Base-by-base conservation (phyloP, 768 basidiomycete species). In the Hemileccinum impolitum region DNA sequence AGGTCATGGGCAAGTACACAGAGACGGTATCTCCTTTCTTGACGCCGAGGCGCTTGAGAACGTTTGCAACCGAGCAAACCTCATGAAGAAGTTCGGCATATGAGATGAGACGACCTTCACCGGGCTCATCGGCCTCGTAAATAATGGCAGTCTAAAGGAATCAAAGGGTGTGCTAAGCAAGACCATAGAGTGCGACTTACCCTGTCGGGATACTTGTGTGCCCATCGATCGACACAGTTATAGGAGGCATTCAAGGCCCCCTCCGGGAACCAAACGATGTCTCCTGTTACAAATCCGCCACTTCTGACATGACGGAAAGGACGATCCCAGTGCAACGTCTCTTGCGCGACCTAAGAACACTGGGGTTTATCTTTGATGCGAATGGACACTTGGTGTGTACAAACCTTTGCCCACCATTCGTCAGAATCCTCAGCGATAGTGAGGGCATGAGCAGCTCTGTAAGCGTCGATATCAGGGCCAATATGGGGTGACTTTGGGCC, bases 151-250 rank as follows among this genome's bases (percentile, higher is more conserved):
- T 84, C 89, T 93, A 56, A 11, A 18, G 17, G 17, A 23, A 46
- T 41, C 5, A 32, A 17, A 3, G 14, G 43, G 32, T n/a, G 40
- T 43, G 25, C 30, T 3, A 37, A 4, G 12, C 10, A 19, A 40
- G 19, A 37, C 10, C 28, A 37, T n/a, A 44, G n/a, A 21, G 43
- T 8, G n/a, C 9, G 5, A 43, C 62, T 40, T 49, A 83, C 87
- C 72, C 82, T 85, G 67, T 96, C 72, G 0, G 95, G 96, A 61
- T 94, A 73, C 64, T 84, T 81, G 74, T 87, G 94, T 14, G 91
- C 95, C 86, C 92, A 94, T 48, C 95, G 82, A 68, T 99, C 96
- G 43, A 99, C 91, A 61, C 93, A 95, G 71, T 99, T 99, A 78
- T 98, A 98, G 9, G 92, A 84, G 1, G 87, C 95, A 62, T 94